Percentiles rank a stretch among this genome's conserved stretches.
Evolutionary conservation across 2,329 filamentous ascomycete species (phyloP).

Genomic region (Pyrenophora seminiperda): DNA sequence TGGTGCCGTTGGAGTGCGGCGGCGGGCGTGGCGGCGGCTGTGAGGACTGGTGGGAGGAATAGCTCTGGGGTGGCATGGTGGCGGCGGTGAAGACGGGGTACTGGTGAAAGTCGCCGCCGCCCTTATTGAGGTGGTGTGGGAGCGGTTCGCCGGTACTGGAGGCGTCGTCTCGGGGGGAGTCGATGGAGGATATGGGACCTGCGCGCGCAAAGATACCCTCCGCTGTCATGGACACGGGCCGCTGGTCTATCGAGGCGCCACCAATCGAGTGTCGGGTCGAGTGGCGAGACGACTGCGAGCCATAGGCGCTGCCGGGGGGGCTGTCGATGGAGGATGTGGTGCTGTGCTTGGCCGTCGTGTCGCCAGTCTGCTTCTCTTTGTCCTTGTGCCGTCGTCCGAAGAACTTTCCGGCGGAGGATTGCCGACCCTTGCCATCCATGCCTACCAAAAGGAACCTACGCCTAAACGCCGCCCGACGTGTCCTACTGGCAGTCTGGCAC

Average conservation of each 20-base stretch:
- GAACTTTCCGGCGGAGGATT: conserved; percentile 81
- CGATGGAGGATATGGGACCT: conserved; percentile 84
- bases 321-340: conserved; percentile 64
- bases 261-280: conserved; percentile 51
- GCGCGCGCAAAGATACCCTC: conserved; percentile 73
- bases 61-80: conserved; percentile 55
- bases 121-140: conserved; percentile 83
- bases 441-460: conserved; percentile 23
- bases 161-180: conserved; percentile 74
- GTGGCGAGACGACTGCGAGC: conserved; percentile 75
- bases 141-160: conserved; percentile 75
- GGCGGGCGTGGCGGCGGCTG: conserved; percentile 65
- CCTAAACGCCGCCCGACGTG: conserved; percentile 18
- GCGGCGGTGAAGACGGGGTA: conserved; percentile 75
- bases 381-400: conserved; percentile 86
- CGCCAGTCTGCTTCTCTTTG: conserved; percentile 51
- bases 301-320: conserved; percentile 65
- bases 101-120: conserved; percentile 80
- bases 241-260: conserved; percentile 67
- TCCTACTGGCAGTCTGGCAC: too few relatives aligned
- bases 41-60: conserved; percentile 55
- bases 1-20: conserved; percentile 59
- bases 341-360: conserved; percentile 48
- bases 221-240: conserved; percentile 66
- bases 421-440: conserved; percentile 75